Evolutionary conservation across 2,329 filamentous ascomycete species (phyloP).

Genomic region (Sporothrix curviconia): DNA sequence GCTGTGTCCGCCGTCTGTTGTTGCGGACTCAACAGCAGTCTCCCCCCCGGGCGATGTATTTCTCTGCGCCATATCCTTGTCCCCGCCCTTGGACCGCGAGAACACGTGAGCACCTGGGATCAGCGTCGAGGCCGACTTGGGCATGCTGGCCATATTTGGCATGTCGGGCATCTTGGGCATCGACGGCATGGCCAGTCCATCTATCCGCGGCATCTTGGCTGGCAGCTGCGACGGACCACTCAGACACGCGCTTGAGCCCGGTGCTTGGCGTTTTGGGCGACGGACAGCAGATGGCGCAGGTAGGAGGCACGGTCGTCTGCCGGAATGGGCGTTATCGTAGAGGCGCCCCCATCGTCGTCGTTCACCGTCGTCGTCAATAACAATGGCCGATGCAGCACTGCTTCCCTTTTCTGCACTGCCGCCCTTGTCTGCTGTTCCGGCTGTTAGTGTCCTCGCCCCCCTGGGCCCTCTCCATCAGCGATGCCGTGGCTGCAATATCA

Average conservation of each 20-base stretch:
- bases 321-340: conserved; percentile 17
- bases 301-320: conserved; percentile 33
- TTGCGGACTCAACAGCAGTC: background rate
- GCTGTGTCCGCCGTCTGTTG: background rate
- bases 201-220: conserved; percentile 35
- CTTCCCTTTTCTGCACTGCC: background rate
- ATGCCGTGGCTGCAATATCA: conserved; percentile 47
- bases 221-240: conserved; percentile 36
- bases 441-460: too few relatives aligned
- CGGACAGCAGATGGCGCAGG: conserved; percentile 42
- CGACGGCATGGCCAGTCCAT: conserved; percentile 24
- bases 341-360: conserved; percentile 17
- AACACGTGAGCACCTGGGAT: background rate
- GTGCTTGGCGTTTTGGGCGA: conserved; percentile 45
- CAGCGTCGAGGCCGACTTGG: conserved; percentile 2
- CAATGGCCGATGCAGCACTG: background rate
- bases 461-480: conserved; percentile 26
- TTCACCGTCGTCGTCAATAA: conserved; percentile 31
- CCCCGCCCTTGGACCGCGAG: background rate
- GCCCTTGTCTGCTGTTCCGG: too few relatives aligned
- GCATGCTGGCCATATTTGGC: conserved; percentile 14
- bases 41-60: too few relatives aligned
- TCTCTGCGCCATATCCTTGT: background rate
- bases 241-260: conserved; percentile 28
- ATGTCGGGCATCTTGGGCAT: conserved; percentile 28